Percentiles rank a stretch among this genome's conserved stretches.
These are phyloP conservation scores for Pseudogymnoascus sp. DNA, from an alignment of 2,329 filamentous ascomycete species.

Conservation along the genomic window DNA sequence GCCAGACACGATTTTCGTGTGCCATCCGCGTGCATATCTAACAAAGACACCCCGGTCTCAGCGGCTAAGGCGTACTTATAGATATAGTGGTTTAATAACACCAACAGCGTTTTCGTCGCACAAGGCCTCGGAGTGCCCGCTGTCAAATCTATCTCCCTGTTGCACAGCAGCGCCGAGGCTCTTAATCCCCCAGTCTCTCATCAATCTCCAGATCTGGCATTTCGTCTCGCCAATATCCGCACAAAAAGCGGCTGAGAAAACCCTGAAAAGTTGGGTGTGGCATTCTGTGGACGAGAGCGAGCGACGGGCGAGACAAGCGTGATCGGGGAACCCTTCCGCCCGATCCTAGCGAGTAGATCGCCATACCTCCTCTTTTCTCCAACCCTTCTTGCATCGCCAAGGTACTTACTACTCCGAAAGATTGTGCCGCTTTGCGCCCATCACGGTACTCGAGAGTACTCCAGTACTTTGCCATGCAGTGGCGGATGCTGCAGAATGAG, in stretches of 20 bases:
- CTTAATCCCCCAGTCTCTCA: not conserved
- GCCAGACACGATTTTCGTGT: not conserved
- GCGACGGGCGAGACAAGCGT: not conserved
- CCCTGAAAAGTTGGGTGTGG: not conserved
- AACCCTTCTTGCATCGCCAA: not conserved
- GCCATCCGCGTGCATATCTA: not conserved
- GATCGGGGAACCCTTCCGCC: conserved; percentile 1
- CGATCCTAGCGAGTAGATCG: conserved; percentile 5
- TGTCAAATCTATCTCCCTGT: conserved; percentile 3
- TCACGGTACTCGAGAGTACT: not conserved
- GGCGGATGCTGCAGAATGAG: not conserved
- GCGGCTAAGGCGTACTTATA: not conserved
- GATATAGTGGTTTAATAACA: not conserved
- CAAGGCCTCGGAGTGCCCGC: not conserved
- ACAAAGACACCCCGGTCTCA: not conserved
- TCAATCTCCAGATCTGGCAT: not conserved
- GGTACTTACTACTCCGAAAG: not conserved
- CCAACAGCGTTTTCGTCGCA: not conserved
- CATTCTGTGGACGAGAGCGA: not conserved
- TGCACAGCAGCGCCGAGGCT: not conserved
- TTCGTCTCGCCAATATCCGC: not conserved
- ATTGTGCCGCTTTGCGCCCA: not conserved
- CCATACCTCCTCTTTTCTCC: not conserved
- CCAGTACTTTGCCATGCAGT: not conserved
- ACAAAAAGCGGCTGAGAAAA: not conserved